phyloP scores from a whole-genome alignment of 2,329 filamentous ascomycete genomes.

The Cladosporium sp. region DNA sequence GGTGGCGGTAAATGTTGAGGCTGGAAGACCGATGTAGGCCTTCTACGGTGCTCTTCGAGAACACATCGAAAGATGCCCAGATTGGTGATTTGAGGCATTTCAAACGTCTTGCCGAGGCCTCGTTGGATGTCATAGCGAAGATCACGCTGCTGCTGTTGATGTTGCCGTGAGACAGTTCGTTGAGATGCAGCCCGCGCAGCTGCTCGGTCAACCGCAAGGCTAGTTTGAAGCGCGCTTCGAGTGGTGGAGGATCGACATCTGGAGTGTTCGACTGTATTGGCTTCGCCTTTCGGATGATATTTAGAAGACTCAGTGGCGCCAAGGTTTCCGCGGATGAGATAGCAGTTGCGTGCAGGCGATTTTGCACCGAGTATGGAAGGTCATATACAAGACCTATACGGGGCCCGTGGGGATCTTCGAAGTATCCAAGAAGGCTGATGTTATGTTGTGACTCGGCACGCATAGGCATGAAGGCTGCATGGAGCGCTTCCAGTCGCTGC shows the following conservation, averaged over 20 bases:
- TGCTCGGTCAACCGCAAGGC: constrained; percentile 72
- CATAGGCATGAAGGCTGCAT: constrained; percentile 34
- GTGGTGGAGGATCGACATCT: constrained; percentile 55
- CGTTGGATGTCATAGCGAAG: constrained; percentile 56
- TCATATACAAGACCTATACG: constrained; percentile 75
- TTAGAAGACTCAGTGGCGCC: constrained; percentile 48
- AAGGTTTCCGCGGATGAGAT: constrained; percentile 36
- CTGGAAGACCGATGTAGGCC: constrained; percentile 42
- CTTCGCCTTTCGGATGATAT: constrained; percentile 49
- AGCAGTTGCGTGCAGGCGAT: constrained; percentile 54
- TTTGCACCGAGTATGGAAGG: constrained; percentile 58
- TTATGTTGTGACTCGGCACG: constrained; percentile 38
- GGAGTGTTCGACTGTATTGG: constrained; percentile 42
- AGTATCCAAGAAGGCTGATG: constrained; percentile 66
- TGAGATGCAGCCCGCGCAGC: constrained; percentile 70
- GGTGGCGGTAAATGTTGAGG: constrained; percentile 66
- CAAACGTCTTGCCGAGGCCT: constrained; percentile 46
- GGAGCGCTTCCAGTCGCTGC: constrained; percentile 46
- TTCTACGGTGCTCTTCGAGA: constrained; percentile 58
- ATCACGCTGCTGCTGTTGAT: constrained; percentile 67
- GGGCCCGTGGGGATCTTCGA: constrained; percentile 69
- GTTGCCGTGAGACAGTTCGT: constrained; percentile 69
- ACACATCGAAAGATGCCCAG: constrained; percentile 73
- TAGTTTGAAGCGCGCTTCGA: constrained; percentile 75
- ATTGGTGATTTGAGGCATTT: constrained; percentile 66